These are phyloP conservation scores for Penicillium sp. DNA, from an alignment of 2,329 filamentous ascomycete species.

Conservation along the genomic window DNA sequence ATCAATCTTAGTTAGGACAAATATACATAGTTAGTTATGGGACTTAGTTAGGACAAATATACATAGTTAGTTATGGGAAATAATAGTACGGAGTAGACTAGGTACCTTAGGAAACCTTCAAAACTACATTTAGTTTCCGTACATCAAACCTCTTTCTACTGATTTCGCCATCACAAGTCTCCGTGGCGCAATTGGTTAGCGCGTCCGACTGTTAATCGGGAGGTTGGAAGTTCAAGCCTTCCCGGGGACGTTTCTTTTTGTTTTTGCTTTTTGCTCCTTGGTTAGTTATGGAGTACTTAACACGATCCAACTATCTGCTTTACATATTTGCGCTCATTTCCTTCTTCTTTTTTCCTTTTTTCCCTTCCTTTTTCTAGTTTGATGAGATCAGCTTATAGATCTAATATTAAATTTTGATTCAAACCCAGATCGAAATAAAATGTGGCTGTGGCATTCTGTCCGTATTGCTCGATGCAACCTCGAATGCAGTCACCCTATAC, in stretches of 20 bases:
- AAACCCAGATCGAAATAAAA: neutral
- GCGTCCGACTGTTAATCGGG: constrained; percentile 33
- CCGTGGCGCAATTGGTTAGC: constrained; percentile 32
- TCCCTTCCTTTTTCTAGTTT: neutral
- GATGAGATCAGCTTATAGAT: neutral
- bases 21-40: too few species aligned
- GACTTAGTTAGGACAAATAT: too few species aligned
- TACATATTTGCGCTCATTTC: neutral
- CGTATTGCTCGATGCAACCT: constrained; percentile 17
- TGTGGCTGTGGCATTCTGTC: constrained; percentile 1
- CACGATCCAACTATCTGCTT: too few species aligned
- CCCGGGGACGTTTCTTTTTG: constrained; percentile 38
- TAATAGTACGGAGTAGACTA: too few species aligned
- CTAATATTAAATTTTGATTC: neutral
- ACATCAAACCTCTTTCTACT: too few species aligned
- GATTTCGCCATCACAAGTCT: constrained; percentile 2
- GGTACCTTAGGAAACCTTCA: too few species aligned
- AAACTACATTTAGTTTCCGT: too few species aligned
- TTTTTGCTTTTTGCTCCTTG: neutral
- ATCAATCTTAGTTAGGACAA: too few species aligned
- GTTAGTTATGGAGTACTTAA: too few species aligned
- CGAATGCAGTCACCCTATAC: constrained; percentile 6
- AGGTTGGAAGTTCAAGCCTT: constrained; percentile 46
- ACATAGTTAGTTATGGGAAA: too few species aligned
- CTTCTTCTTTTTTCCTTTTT: neutral